Percentiles rank a stretch among this genome's conserved stretches.
These are phyloP conservation scores for Cornus suecica DNA, from an alignment of 148 eudicot genomes.

Conservation along the genomic window DNA sequence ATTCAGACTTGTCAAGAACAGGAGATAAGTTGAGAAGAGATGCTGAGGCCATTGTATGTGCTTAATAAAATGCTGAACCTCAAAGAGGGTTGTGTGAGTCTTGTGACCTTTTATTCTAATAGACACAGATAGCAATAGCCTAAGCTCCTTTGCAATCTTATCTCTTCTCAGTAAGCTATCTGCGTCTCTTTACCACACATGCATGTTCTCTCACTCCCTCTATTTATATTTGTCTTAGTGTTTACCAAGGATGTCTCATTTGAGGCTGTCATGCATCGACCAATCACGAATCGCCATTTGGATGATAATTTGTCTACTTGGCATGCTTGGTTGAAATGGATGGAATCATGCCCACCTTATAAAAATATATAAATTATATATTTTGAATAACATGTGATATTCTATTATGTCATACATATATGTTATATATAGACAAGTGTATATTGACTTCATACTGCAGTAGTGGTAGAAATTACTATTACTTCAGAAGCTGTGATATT, in stretches of 20 bases:
- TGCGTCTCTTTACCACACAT: slow-evolving; percentile 51
- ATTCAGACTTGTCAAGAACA: slow-evolving; percentile 80
- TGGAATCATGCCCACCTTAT: slow-evolving; percentile 25
- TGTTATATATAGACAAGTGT: neutral
- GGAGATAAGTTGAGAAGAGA: slow-evolving; percentile 76
- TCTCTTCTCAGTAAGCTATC: slow-evolving; percentile 35
- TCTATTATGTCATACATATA: too few species aligned
- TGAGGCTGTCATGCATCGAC: slow-evolving; percentile 57
- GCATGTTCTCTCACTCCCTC: slow-evolving; percentile 8
- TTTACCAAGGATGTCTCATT: slow-evolving; percentile 33
- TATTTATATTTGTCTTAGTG: slow-evolving; percentile 34
- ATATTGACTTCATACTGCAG: neutral
- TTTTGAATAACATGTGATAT: neutral
- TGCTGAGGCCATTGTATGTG: slow-evolving; percentile 63
- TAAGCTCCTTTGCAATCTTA: slow-evolving; percentile 31
- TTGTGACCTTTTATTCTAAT: neutral
- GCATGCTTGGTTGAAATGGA: slow-evolving; percentile 20
- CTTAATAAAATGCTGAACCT: neutral
- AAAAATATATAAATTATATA: neutral
- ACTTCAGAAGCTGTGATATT: slow-evolving; percentile 35
- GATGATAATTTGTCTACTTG: slow-evolving; percentile 42
- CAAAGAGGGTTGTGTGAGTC: neutral
- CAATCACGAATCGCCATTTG: slow-evolving; percentile 42
- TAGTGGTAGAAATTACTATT: slow-evolving; percentile 3
- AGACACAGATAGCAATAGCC: neutral